Evolutionary conservation across 2,329 filamentous ascomycete genomes (phyloP).

Genomic region (Claviceps digitariae): DNA sequence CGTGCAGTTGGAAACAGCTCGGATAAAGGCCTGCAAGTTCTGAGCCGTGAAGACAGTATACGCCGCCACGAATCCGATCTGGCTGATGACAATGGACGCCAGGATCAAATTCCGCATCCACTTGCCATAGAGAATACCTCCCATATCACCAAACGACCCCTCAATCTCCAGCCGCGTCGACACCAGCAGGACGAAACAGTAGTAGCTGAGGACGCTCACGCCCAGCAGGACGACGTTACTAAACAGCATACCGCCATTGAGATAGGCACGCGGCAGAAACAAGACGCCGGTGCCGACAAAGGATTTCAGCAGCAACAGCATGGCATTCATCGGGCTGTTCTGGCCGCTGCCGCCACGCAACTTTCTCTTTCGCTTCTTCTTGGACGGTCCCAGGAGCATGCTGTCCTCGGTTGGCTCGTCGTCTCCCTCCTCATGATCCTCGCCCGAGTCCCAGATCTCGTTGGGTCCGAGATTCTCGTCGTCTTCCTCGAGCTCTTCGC

Average conservation of each 20-base stretch:
- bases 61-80: constrained; percentile 86
- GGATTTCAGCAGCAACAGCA: constrained; percentile 81
- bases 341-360: constrained; percentile 59
- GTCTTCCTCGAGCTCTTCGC: constrained; percentile 92
- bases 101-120: constrained; percentile 85
- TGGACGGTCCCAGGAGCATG: constrained; percentile 63
- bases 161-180: constrained; percentile 73
- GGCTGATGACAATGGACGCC: constrained; percentile 82
- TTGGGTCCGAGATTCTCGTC: constrained; percentile 78
- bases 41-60: constrained; percentile 97
- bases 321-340: constrained; percentile 65
- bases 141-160: constrained; percentile 96
- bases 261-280: constrained; percentile 81
- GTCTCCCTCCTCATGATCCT: constrained; percentile 55
- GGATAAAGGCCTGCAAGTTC: constrained; percentile 87
- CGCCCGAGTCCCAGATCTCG: constrained; percentile 80
- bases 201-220: constrained; percentile 81
- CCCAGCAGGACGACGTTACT: constrained; percentile 80
- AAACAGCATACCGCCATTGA: constrained; percentile 96
- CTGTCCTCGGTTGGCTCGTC: constrained; percentile 79
- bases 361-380: constrained; percentile 63
- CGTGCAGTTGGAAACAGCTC: constrained; percentile 79
- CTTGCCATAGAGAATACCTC: constrained; percentile 77
- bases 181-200: constrained; percentile 91
- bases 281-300: constrained; percentile 95